Evolutionary conservation across 2,329 filamentous ascomycete genomes (phyloP), one percentile per base, ranked within the genome.

Genomic region (Phialemonium atrogriseum): DNA sequence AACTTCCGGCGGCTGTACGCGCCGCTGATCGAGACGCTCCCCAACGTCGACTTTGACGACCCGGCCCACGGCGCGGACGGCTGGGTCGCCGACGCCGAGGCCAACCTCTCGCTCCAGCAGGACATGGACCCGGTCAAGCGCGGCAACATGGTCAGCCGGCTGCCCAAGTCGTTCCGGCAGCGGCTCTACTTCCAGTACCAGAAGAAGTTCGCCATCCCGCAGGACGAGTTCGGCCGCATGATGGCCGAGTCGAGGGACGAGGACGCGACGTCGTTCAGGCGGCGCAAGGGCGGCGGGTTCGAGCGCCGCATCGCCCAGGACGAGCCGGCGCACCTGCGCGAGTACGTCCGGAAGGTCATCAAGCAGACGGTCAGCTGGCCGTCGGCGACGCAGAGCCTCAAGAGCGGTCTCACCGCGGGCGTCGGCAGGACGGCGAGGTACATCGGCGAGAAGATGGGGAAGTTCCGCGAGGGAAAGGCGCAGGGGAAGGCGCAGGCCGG

Each of bases 111-210:
- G 11, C 65, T 98, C 13, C 68, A 71, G 24, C 91, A 98, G 57
- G 87, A 96, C 49, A 93, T 96, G 87, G 84, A 94, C 47, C 84
- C 88, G 0, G 62, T 84, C 36, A 87, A 84, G 49, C 79, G 91
- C 35, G 86, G 84, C 12, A 98, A 98, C 58, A 98, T 98, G 85
- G 89, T 98, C 8, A 78, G 91, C 5, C 80, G 91, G 10, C 66
- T 98, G 9, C 91, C 91, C 4, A 81, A 82, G 47, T 70, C 78
- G 5, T 96, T 98, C 68, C 77, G 91, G 22, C 76, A 83, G 33
- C 88, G 86, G 37, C 66, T 98, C 0, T 98, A 98, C 61, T 94
- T 94, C 56, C 79, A 88, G 48, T 98, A 95, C 56, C 88, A 94
- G 55, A 79, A 81, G 52, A 89, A 94, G 49, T 93, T 88, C 49